These are phyloP conservation scores for Fomitopsis betulina DNA, from an alignment of 1,284 basidiomycete genomes.

Conservation along the genomic window DNA sequence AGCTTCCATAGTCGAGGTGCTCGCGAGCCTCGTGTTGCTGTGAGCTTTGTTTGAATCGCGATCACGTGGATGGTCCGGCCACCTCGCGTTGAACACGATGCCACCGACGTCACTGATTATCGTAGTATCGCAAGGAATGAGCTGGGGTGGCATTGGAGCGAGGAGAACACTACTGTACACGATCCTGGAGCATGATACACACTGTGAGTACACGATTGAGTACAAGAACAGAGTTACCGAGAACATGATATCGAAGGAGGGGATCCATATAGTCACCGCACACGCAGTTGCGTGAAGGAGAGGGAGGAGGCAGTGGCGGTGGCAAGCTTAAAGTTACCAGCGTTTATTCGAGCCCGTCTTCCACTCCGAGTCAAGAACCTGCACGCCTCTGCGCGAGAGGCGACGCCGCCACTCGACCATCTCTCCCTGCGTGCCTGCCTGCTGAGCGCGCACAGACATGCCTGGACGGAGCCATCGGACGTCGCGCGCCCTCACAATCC, in stretches of 20 bases:
- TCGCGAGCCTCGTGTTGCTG: neutral
- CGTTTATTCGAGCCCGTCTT: slow-evolving; percentile 28
- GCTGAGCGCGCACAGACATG: slow-evolving; percentile 56
- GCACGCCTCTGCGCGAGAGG: slow-evolving; percentile 49
- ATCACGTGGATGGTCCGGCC: neutral
- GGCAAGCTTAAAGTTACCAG: neutral
- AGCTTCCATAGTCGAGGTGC: neutral
- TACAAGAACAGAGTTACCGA: neutral
- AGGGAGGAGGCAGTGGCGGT: neutral
- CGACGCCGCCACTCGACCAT: slow-evolving; percentile 67
- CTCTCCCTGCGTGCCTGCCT: slow-evolving; percentile 73
- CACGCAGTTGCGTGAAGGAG: too few relatives aligned
- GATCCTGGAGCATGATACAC: neutral
- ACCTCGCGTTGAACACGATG: neutral
- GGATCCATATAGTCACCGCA: too few relatives aligned
- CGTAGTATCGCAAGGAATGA: neutral
- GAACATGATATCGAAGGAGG: neutral
- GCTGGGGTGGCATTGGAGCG: neutral
- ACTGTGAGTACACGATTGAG: neutral
- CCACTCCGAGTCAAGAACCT: slow-evolving; percentile 67
- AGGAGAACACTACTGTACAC: neutral
- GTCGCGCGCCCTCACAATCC: slow-evolving; percentile 57
- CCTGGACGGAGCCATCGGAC: slow-evolving; percentile 68
- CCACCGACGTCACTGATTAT: neutral
- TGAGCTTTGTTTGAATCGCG: neutral